phyloP scores from a whole-genome alignment of 2,329 filamentous ascomycete species.

The Ilyonectria mors-panacis region DNA sequence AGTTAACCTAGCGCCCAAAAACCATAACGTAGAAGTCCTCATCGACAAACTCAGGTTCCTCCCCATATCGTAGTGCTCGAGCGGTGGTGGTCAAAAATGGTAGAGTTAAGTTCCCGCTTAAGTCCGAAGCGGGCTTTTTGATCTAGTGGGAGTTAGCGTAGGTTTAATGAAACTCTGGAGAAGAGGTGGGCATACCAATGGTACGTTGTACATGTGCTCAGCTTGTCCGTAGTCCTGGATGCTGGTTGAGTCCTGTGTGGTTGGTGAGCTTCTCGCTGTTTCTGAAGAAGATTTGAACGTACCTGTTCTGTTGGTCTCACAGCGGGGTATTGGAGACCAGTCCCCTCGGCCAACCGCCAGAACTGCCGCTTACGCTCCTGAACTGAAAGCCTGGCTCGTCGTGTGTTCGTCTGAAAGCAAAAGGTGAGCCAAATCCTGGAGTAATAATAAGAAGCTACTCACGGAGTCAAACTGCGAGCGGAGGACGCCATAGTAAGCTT shows the following conservation, averaged over 20 bases:
- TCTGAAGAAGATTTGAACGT: neutral
- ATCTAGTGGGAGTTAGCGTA: slow-evolving; percentile 17
- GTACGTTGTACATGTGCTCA: slow-evolving; percentile 25
- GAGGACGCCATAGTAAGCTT: slow-evolving; percentile 21
- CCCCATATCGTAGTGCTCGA: slow-evolving; percentile 25
- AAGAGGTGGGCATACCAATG: slow-evolving; percentile 24
- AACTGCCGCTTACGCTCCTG: slow-evolving; percentile 9
- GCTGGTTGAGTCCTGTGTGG: neutral
- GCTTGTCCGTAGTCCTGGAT: neutral
- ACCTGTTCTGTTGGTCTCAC: slow-evolving; percentile 15
- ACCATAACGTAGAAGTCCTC: slow-evolving; percentile 29
- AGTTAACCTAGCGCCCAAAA: slow-evolving; percentile 19
- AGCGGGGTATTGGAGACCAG: slow-evolving; percentile 26
- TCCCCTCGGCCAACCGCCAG: slow-evolving; percentile 13
- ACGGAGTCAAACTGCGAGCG: slow-evolving; percentile 27
- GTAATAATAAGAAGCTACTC: neutral
- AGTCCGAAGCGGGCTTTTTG: slow-evolving; percentile 35
- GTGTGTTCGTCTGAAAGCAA: neutral
- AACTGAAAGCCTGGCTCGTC: neutral
- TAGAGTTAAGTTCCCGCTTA: slow-evolving; percentile 34
- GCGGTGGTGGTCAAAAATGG: slow-evolving; percentile 37
- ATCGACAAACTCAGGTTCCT: slow-evolving; percentile 25
- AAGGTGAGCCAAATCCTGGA: slow-evolving; percentile 1
- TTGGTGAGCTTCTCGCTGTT: neutral
- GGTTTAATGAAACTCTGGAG: neutral